These are phyloP conservation scores for Collybia sp. DNA, from an alignment of 768 basidiomycete species.

Conservation along the genomic window DNA sequence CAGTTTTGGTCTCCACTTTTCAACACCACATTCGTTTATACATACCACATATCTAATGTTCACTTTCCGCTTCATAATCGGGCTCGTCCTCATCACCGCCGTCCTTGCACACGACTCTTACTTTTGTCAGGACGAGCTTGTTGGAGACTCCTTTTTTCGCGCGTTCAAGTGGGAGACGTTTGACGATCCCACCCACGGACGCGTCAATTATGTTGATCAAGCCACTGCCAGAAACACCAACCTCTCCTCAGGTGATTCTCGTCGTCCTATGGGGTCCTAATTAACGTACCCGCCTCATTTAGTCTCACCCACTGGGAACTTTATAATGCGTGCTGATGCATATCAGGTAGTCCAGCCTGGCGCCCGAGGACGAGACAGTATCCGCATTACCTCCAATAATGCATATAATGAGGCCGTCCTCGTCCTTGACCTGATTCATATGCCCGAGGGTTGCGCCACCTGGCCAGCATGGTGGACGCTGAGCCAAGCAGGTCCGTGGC, in stretches of 20 bases:
- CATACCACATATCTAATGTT: not conserved
- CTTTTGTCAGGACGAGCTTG: conserved; percentile 13
- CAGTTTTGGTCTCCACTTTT: not conserved
- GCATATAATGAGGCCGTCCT: conserved; percentile 43
- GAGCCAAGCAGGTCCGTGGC: conserved; percentile 50
- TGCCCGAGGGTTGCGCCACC: conserved; percentile 55
- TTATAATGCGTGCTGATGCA: conserved; percentile 56
- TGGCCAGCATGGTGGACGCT: conserved; percentile 68
- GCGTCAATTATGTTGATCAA: conserved; percentile 52
- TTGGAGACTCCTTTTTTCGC: conserved; percentile 36
- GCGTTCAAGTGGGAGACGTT: conserved; percentile 44
- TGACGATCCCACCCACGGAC: conserved; percentile 63
- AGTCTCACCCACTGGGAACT: conserved; percentile 22
- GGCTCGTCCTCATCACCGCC: not conserved
- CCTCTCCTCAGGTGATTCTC: conserved; percentile 40
- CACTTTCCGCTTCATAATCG: not conserved
- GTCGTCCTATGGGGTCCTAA: not conserved
- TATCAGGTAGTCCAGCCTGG: conserved; percentile 25
- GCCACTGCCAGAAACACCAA: conserved; percentile 34
- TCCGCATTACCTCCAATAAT: conserved; percentile 43
- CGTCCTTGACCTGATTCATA: conserved; percentile 51
- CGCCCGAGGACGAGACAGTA: conserved; percentile 49
- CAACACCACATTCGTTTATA: not conserved
- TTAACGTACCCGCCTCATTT: not conserved
- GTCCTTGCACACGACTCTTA: conserved; percentile 4